These are phyloP conservation scores for Cordyceps cateniannulata DNA, from an alignment of 2,329 filamentous ascomycete species.

Conservation along the genomic window DNA sequence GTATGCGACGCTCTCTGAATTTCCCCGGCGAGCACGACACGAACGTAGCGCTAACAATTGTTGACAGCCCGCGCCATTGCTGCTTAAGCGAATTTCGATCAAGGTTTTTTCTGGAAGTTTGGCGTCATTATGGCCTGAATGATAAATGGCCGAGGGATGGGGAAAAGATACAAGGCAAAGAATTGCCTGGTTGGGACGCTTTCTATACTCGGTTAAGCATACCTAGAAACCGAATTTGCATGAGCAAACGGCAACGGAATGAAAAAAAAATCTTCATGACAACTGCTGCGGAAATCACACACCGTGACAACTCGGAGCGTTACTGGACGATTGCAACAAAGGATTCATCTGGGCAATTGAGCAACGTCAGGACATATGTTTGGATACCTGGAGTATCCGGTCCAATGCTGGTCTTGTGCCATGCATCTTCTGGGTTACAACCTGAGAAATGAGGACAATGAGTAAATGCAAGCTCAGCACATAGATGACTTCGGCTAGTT, in stretches of 20 bases:
- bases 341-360: neutral
- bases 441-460: no score
- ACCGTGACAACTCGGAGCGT: neutral
- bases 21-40: neutral
- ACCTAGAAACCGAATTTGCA: slow-evolving; percentile 29
- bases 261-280: slow-evolving; percentile 19
- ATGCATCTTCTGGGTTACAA: no score
- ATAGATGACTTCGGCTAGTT: no score
- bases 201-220: slow-evolving; percentile 35
- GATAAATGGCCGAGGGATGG: slow-evolving; percentile 29
- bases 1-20: slow-evolving; percentile 36
- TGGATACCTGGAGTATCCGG: no score
- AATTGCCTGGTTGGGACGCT: slow-evolving; percentile 32
- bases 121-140: slow-evolving; percentile 32
- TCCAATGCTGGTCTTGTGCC: no score
- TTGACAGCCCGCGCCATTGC: slow-evolving; percentile 53
- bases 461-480: no score
- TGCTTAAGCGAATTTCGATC: slow-evolving; percentile 32
- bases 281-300: neutral
- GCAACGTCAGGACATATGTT: no score
- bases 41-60: slow-evolving; percentile 19
- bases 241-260: slow-evolving; percentile 34
- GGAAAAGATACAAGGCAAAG: slow-evolving; percentile 28
- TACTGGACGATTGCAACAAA: neutral
- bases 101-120: slow-evolving; percentile 29